Conservation (phyloP, 129 eudicot genomes). For the Mikania micrantha region DNA sequence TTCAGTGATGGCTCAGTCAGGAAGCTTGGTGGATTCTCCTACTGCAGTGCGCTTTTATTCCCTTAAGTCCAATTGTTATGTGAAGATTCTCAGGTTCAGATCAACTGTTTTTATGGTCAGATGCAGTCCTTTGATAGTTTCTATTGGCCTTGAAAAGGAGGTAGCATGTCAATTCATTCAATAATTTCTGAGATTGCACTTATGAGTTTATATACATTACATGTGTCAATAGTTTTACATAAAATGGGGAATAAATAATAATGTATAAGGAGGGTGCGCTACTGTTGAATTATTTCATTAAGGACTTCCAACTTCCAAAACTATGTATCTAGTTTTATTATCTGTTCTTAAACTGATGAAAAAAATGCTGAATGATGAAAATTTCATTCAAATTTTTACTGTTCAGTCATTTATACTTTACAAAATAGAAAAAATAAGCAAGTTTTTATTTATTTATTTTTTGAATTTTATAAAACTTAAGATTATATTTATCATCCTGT, state of each 20-base stretch:
- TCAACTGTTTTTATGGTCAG: conserved; percentile 51
- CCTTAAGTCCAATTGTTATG: conserved; percentile 35
- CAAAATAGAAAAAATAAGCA: neutral
- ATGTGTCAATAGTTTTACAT: neutral
- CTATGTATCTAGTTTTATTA: neutral
- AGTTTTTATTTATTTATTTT: neutral
- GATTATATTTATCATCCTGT: neutral
- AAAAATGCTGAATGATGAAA: neutral
- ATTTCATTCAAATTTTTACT: neutral
- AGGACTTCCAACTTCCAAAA: neutral
- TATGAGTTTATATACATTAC: neutral
- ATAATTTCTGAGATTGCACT: conserved; percentile 4
- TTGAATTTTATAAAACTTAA: neutral
- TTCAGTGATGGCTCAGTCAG: conserved; percentile 17
- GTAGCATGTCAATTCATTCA: conserved; percentile 19
- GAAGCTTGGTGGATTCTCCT: conserved; percentile 21
- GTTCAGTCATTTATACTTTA: neutral
- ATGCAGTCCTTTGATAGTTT: conserved; percentile 46
- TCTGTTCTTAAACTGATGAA: neutral
- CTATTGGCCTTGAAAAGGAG: conserved; percentile 47
- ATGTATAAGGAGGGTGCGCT: neutral
- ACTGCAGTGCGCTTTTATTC: conserved; percentile 50
- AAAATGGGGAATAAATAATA: neutral
- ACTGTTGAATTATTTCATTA: neutral
- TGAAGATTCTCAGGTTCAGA: conserved; percentile 44